Conservation (phyloP, 129 eudicot species). For the Lactuca saligna region DNA sequence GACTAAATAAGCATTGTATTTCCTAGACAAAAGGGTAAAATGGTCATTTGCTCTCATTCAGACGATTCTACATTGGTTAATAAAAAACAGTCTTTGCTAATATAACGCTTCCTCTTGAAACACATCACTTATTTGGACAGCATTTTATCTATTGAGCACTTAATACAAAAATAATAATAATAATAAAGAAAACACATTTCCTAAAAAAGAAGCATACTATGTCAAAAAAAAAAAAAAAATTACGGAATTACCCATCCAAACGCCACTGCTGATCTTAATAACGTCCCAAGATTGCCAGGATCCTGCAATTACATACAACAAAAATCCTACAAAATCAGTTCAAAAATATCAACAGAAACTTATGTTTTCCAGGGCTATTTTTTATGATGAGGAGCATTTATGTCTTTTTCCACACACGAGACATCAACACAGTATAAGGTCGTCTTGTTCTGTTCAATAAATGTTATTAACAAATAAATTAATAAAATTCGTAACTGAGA, state of each 20-base stretch:
- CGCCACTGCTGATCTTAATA: constrained; percentile 84
- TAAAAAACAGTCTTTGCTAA: too few species aligned
- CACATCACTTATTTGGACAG: too few species aligned
- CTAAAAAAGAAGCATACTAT: not conserved
- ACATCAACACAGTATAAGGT: not conserved
- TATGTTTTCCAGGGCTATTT: too few species aligned
- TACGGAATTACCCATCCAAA: constrained; percentile 70
- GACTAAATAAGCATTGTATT: too few species aligned
- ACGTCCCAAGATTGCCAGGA: constrained; percentile 97
- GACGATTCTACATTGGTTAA: too few species aligned
- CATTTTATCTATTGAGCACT: too few species aligned
- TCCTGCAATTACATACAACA: constrained; percentile 53
- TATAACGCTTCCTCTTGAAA: too few species aligned
- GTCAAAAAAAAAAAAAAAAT: not conserved
- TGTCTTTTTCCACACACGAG: not conserved
- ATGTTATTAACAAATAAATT: not conserved
- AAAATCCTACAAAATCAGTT: constrained; percentile 14
- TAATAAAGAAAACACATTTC: too few species aligned
- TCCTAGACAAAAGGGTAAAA: too few species aligned
- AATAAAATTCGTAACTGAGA: not conserved
- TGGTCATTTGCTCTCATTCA: too few species aligned
- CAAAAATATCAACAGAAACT: not conserved
- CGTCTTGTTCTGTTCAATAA: not conserved
- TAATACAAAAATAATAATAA: too few species aligned
- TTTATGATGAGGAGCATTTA: not conserved